Conservation (phyloP, 192 early-diverging fungal species). For the Geosiphon pyriformis region DNA sequence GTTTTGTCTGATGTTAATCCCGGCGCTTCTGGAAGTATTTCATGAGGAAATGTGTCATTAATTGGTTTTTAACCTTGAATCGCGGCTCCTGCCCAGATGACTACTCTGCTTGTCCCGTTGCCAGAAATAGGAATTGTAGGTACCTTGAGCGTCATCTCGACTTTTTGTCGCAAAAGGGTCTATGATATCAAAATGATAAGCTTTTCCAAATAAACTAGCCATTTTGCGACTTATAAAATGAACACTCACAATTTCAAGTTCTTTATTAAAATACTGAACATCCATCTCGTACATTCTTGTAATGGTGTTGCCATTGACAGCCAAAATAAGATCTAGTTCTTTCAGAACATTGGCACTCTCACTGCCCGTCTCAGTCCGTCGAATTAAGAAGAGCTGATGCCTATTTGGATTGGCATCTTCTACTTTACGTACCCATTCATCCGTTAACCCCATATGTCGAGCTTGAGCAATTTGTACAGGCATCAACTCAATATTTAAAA, state of each 20-base stretch:
- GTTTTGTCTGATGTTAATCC: too few species aligned
- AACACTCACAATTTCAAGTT: conserved; percentile 46
- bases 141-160: conserved; percentile 58
- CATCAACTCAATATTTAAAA: conserved; percentile 58
- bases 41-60: too few species aligned
- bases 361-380: conserved; percentile 43
- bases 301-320: conserved; percentile 58
- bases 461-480: conserved; percentile 56
- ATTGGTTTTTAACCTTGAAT: too few species aligned
- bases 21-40: too few species aligned
- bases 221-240: background rate
- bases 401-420: conserved; percentile 52
- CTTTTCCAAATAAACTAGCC: background rate
- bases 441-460: conserved; percentile 53
- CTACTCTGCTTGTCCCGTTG: conserved; percentile 56
- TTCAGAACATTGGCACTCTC: too few species aligned
- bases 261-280: conserved; percentile 40
- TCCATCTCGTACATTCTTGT: conserved; percentile 56
- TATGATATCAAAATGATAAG: conserved; percentile 10
- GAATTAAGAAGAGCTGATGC: conserved; percentile 54
- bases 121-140: conserved; percentile 53
- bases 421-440: conserved; percentile 52
- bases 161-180: conserved; percentile 66
- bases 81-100: conserved; percentile 81
- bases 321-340: conserved; percentile 65